Evolutionary conservation across 768 basidiomycete species (phyloP), one percentile per base, ranked within the genome.

Genomic region (Daedalea quercina): DNA sequence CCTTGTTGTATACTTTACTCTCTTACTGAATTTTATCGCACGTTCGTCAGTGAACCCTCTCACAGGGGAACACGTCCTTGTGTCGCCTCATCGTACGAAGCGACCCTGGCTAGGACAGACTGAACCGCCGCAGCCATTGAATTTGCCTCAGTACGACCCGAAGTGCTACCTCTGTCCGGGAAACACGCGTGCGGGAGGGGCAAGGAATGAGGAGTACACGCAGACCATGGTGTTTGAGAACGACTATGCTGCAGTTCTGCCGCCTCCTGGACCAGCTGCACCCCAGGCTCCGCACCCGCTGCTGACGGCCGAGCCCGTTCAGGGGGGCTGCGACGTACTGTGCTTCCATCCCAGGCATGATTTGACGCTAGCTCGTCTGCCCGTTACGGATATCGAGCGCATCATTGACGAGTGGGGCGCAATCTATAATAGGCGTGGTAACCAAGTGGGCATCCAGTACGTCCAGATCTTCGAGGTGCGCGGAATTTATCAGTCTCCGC

Each of bases 51-150:
- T 80, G 65, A 94, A 94, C 62, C 90, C 92, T 3, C 77, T 94
- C 53, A 83, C 80, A 0, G 77, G 80, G 54, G 85, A 85, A 60
- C 76, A 89, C 63, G 71, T 93, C 51, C 81, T 94, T 31, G 87
- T 93, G 33, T 93, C 91, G 35, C 90, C 93, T 0, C 93, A 95
- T 67, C 86, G 94, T 48, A 90, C 77, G 8, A 91, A 89, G 62
- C 82, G 94, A 19, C 94, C 94, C 13, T 96, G 94, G 94, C 76
- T 84, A 37, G 93, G 93, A 26, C 90, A 94, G 65, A 81, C 82
- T 1, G 93, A 95, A 56, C 66, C 81, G 1, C 76, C 84, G 0
- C 76, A 83, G 53, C 44, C 73, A 1, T 62, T 70, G 7, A 64
- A 70, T 33, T 73, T 87, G 3, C 85, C 84, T 0, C 56, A 74